phyloP scores from a whole-genome alignment of 257 asterid species.

The Solanum tacnaense region DNA sequence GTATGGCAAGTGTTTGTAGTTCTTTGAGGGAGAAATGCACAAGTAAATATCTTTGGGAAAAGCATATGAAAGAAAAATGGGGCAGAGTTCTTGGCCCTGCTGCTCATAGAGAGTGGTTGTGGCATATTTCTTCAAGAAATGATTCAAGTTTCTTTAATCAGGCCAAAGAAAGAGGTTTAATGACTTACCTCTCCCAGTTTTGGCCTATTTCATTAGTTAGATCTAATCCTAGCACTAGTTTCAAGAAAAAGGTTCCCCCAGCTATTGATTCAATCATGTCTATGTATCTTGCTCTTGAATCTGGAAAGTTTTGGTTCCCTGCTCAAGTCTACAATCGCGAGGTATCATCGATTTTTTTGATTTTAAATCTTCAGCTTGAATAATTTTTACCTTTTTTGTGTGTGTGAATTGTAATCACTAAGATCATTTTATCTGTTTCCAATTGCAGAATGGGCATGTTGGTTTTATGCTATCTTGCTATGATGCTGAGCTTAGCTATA shows the following conservation, averaged over 20 bases:
- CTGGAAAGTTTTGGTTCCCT: slow-evolving; percentile 78
- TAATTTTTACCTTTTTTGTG: background rate
- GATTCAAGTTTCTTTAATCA: slow-evolving; percentile 34
- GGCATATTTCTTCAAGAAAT: slow-evolving; percentile 35
- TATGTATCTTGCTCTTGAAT: slow-evolving; percentile 67
- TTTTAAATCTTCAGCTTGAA: background rate
- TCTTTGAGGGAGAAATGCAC: slow-evolving; percentile 44
- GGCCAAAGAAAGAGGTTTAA: slow-evolving; percentile 25
- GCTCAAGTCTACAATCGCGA: slow-evolving; percentile 91
- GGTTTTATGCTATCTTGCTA: slow-evolving; percentile 69
- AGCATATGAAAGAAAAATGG: slow-evolving; percentile 59
- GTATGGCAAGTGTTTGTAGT: slow-evolving; percentile 55
- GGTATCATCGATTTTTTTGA: slow-evolving; percentile 20
- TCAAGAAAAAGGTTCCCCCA: background rate
- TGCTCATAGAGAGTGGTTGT: slow-evolving; percentile 48
- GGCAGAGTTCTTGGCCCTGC: slow-evolving; percentile 45
- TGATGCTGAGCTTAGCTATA: slow-evolving; percentile 64
- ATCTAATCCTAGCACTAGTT: slow-evolving; percentile 21
- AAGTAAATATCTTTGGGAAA: slow-evolving; percentile 67
- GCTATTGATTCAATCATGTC: slow-evolving; percentile 49
- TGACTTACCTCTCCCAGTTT: slow-evolving; percentile 21
- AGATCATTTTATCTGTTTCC: background rate
- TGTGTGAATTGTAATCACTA: background rate
- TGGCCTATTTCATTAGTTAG: slow-evolving; percentile 39
- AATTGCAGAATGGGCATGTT: slow-evolving; percentile 57